A percentile compares a stretch with the other conserved stretches of the same genome.
These are phyloP conservation scores for Barbatosphaeria neglecta DNA, from an alignment of 495 filamentous ascomycete species.

Conservation along the genomic window DNA sequence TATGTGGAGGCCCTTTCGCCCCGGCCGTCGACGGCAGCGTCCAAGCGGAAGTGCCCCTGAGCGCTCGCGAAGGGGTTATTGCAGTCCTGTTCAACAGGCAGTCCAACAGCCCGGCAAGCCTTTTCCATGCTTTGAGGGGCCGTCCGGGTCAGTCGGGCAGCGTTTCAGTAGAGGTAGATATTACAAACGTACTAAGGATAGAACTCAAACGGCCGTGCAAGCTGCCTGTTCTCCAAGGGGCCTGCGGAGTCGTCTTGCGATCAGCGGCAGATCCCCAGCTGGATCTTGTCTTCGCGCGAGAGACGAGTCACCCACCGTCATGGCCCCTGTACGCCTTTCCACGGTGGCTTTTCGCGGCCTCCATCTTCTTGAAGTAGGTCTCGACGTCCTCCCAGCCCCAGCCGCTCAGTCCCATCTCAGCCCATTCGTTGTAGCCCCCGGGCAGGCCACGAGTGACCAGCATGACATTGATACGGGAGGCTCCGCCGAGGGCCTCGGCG, in stretches of 20 bases:
- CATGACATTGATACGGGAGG: slow-evolving; percentile 15
- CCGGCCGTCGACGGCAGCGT: slow-evolving; percentile 8
- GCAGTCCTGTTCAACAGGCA: slow-evolving; percentile 6
- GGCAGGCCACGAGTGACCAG: slow-evolving; percentile 14
- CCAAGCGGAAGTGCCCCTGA: slow-evolving; percentile 11
- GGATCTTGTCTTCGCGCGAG: not conserved
- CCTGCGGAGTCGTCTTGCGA: not conserved
- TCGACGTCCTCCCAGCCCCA: slow-evolving; percentile 18
- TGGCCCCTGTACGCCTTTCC: slow-evolving; percentile 7
- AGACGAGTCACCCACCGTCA: slow-evolving; percentile 2
- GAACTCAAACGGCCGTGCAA: not conserved
- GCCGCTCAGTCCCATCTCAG: slow-evolving; percentile 10
- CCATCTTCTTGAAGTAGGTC: slow-evolving; percentile 14
- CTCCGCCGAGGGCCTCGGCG: slow-evolving; percentile 14
- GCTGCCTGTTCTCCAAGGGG: slow-evolving; percentile 6
- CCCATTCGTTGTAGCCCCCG: slow-evolving; percentile 12
- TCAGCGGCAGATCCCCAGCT: too few relatives aligned
- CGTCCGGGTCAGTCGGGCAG: not conserved
- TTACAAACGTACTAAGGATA: slow-evolving; percentile 1
- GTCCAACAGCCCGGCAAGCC: slow-evolving; percentile 4
- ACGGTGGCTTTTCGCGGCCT: slow-evolving; percentile 6
- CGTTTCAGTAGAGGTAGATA: not conserved
- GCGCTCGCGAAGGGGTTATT: slow-evolving; percentile 8
- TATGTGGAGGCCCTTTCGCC: slow-evolving; percentile 10
- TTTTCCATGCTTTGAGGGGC: not conserved